Base-by-base conservation (phyloP, 768 basidiomycete genomes). In the Lentinula boryana region DNA sequence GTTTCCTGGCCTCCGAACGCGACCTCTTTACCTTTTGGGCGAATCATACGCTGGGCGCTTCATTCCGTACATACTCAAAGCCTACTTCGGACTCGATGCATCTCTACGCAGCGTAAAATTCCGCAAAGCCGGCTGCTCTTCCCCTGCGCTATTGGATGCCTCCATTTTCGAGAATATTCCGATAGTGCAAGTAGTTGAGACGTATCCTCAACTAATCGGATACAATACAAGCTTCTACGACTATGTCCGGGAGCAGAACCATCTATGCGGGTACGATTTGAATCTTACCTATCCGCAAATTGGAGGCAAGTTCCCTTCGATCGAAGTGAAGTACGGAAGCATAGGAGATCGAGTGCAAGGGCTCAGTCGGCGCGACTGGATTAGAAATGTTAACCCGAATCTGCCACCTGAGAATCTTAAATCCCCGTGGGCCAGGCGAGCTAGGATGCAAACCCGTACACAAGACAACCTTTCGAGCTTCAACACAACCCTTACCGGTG, bases 251-350 rank as follows among this genome's bases (percentile, higher is more conserved):
- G 41, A n/a, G 62, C 89, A 87, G 69, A 71, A 76, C 23, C 75
- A 80, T 43, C 74, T 88, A 27, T 91, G 89, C 66, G 82, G 83
- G 15, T 87, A 80, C 67, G 76, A 90, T 66, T 68, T 91, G 32
- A 85, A 83, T 68, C 73, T 91, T 15, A 82, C 85, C 16, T 91
- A 90, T 63, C 89, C 89, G 1, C 85, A 89, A 67, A 74, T 74
- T 16, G 79, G 76, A 32, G 69, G 72, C 44, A 78, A 48, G 46
- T 48, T 89, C 52, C 83, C 85, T 0, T 68, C 72, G 21, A 68
- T 80, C n/a, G 63, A 69, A 21, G 35, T 38, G 27, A 35, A 35
- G 23, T 56, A 33, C 15, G 51, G 31, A 16, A 48, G 21, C 21
- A 48, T 48, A n/a, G 46, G 46, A 23, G 46, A 33, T 15, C 51